Evolutionary conservation across 2,329 filamentous ascomycete genomes (phyloP).

Genomic region (Sclerotinia trifoliorum): DNA sequence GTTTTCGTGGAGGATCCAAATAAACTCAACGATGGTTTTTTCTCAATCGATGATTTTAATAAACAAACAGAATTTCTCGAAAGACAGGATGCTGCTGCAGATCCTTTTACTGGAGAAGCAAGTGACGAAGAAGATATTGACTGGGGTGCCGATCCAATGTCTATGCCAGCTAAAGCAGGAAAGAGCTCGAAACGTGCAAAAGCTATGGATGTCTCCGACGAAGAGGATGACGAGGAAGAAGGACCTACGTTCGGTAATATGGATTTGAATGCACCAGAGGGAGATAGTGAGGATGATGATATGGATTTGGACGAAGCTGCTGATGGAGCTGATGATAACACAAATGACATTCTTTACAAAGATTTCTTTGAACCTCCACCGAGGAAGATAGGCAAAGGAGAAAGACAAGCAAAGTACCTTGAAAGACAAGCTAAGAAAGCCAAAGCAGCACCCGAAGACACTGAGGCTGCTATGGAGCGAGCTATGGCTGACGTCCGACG

Average conservation of each 20-base stretch:
- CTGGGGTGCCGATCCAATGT: slow-evolving; percentile 77
- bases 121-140: slow-evolving; percentile 86
- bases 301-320: slow-evolving; percentile 54
- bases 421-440: slow-evolving; percentile 45
- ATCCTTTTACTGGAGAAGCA: slow-evolving; percentile 69
- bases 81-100: slow-evolving; percentile 75
- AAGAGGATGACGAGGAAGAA: slow-evolving; percentile 56
- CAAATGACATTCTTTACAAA: slow-evolving; percentile 85
- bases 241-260: slow-evolving; percentile 82
- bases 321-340: slow-evolving; percentile 60
- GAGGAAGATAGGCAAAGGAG: slow-evolving; percentile 61
- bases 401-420: slow-evolving; percentile 44
- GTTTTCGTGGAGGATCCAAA: slow-evolving; percentile 70
- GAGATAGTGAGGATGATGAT: slow-evolving; percentile 60
- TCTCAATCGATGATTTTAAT: slow-evolving; percentile 97
- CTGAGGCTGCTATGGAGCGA: slow-evolving; percentile 69
- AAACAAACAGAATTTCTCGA: slow-evolving; percentile 88
- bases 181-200: slow-evolving; percentile 38
- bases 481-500: slow-evolving; percentile 85
- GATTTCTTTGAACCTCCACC: slow-evolving; percentile 91
- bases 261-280: slow-evolving; percentile 70
- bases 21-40: slow-evolving; percentile 95
- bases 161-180: slow-evolving; percentile 38
- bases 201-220: slow-evolving; percentile 40
- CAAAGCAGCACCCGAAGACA: slow-evolving; percentile 45